Percentiles rank a stretch among this genome's conserved stretches.
phyloP scores from a whole-genome alignment of 495 filamentous ascomycete genomes.

The Neohortaea acidophila region DNA sequence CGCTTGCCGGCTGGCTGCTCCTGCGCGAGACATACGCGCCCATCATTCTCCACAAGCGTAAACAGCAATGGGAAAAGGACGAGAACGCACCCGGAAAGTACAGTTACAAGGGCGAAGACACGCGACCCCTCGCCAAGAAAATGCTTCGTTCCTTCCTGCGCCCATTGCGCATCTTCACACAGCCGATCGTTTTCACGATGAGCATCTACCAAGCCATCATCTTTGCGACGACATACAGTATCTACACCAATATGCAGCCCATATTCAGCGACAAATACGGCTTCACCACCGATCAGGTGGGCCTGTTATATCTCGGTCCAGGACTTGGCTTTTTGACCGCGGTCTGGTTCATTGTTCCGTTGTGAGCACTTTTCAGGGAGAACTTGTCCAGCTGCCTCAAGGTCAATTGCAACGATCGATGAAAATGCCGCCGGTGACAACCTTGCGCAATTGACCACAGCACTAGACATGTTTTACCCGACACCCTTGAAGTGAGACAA shows the following conservation, averaged over 20 bases:
- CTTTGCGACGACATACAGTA: conserved; percentile 20
- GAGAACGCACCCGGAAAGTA: conserved; percentile 5
- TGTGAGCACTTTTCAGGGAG: too few species aligned
- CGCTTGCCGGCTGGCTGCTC: conserved; percentile 19
- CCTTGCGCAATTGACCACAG: too few species aligned
- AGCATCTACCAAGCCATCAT: conserved; percentile 19
- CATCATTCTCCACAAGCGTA: conserved; percentile 14
- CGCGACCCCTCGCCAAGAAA: conserved; percentile 10
- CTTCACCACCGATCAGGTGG: conserved; percentile 20
- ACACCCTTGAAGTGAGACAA: too few species aligned
- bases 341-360: conserved; percentile 30
- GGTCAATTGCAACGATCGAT: too few species aligned
- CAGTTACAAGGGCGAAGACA: conserved; percentile 17
- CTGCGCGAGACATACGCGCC: conserved; percentile 20
- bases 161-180: conserved; percentile 17
- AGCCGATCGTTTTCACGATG: conserved; percentile 22
- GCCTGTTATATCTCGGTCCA: conserved; percentile 20
- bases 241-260: conserved; percentile 21
- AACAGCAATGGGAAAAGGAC: conserved; percentile 15
- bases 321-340: conserved; percentile 24
- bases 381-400: too few species aligned
- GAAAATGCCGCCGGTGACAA: too few species aligned
- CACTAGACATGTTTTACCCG: too few species aligned
- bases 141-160: conserved; percentile 9
- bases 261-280: conserved; percentile 19